A percentile compares a stretch with the other conserved stretches of the same genome.
These are phyloP conservation scores for Cryphonectria radicalis DNA, from an alignment of 2,329 filamentous ascomycete genomes.

Conservation along the genomic window DNA sequence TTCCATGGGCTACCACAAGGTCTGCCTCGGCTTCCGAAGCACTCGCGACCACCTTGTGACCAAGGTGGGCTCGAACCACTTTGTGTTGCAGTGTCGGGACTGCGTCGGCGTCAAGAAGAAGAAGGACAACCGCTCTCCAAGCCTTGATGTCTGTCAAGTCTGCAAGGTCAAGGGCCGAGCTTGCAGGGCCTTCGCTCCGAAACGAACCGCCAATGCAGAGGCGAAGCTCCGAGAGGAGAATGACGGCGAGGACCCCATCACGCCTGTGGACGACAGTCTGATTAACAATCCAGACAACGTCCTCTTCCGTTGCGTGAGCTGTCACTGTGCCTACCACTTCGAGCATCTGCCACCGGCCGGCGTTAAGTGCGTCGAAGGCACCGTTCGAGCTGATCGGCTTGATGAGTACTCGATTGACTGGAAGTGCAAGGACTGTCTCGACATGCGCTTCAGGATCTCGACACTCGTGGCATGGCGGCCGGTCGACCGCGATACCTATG, in stretches of 20 bases:
- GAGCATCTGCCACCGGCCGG: slow-evolving; percentile 71
- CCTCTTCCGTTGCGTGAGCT: slow-evolving; percentile 80
- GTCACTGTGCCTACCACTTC: slow-evolving; percentile 80
- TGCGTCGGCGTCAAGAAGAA: slow-evolving; percentile 73
- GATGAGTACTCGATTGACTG: slow-evolving; percentile 75
- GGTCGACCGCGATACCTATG: slow-evolving; percentile 58
- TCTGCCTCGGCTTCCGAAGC: slow-evolving; percentile 75
- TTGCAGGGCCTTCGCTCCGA: slow-evolving; percentile 75
- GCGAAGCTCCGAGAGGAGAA: slow-evolving; percentile 83
- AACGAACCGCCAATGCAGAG: slow-evolving; percentile 77
- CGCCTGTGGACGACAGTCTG: slow-evolving; percentile 61
- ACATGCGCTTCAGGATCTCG: slow-evolving; percentile 69
- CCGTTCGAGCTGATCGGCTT: slow-evolving; percentile 64
- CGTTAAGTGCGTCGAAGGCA: slow-evolving; percentile 44
- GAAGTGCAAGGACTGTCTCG: slow-evolving; percentile 78
- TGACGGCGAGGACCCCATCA: slow-evolving; percentile 75
- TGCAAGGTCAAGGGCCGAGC: slow-evolving; percentile 70
- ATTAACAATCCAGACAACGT: slow-evolving; percentile 78
- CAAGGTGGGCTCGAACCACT: slow-evolving; percentile 76
- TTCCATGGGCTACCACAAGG: slow-evolving; percentile 79
- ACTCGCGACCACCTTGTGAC: slow-evolving; percentile 86
- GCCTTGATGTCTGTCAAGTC: slow-evolving; percentile 70
- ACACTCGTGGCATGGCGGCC: slow-evolving; percentile 90
- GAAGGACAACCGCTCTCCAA: slow-evolving; percentile 72
- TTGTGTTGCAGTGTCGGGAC: slow-evolving; percentile 86